Base-by-base conservation (phyloP, 306 rosid genomes). In the Lathyrus aphaca region DNA sequence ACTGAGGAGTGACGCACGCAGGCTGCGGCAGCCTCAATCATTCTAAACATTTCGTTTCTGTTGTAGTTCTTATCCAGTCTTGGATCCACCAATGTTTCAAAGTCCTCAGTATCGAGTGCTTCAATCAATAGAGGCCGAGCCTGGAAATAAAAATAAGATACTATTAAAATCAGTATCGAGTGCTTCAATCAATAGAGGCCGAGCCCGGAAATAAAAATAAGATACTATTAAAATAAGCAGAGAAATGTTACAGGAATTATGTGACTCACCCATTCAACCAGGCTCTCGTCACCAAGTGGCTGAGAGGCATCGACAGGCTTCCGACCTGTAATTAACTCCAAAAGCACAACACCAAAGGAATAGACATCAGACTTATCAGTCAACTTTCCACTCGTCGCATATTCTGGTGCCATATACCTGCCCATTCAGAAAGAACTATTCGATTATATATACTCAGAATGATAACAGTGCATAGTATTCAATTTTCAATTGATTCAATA, bases 321-420 rank as follows among this genome's bases (percentile, higher is more conserved):
- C 55, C 97, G 95, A 65, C 97, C 99, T 0, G 99, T 87, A 72
- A 95, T 91, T 50, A 95, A 82, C 95, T 95, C 97, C 86, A 91
- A 80, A 75, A 91, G 97, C 69, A 95, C 96, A 58, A 95, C 99
- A 27, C 99, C 97, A 5, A 58, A 95, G 50, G 99, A 95, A 74
- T 86, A 95, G 79, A 95, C 99, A 71, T 95, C 99, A 9, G 99
- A 94, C 69, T 91, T 94, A 55, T 94, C 99, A 2, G 99, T 94
- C 77, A 94, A 82, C 80, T 94, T 95, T 13, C 99, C 99, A 83
- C 99, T 95, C 18, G 97, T 91, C 9, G 99, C 99, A 66, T 95
- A 95, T 78, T 95, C 99, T 29, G 99, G 97, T 45, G 99, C 99
- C 99, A 95, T 89, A 77, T 95, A 95, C 80, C 97, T 91, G 86